phyloP scores from a whole-genome alignment of 129 eudicot species.

The Gnaphalium uliginosum region DNA sequence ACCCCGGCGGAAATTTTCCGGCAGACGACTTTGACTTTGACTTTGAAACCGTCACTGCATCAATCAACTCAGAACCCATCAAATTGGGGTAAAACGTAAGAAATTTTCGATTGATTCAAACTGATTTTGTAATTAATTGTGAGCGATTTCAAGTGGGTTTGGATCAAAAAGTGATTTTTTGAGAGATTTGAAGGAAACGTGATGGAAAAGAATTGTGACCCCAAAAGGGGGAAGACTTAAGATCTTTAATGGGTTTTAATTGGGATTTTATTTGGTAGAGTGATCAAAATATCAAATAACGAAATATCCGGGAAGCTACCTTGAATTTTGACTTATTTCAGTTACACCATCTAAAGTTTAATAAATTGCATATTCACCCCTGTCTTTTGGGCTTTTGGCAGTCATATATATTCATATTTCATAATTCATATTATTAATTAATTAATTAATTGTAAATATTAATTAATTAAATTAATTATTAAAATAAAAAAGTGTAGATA shows the following conservation, averaged over 20 bases:
- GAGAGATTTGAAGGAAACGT: conserved; percentile 28
- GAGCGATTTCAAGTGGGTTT: conserved; percentile 10
- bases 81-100: neutral
- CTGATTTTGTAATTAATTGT: neutral
- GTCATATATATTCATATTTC: too few species aligned
- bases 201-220: conserved; percentile 25
- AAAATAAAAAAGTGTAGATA: neutral
- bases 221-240: conserved; percentile 31
- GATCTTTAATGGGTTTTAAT: conserved; percentile 5
- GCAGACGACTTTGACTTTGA: conserved; percentile 29
- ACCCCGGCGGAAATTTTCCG: conserved; percentile 61
- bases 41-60: conserved; percentile 21
- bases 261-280: conserved; percentile 10
- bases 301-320: conserved; percentile 27
- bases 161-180: neutral
- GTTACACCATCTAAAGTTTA: neutral
- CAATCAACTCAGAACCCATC: conserved; percentile 40
- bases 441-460: neutral
- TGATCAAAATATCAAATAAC: neutral
- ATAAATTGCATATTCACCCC: neutral
- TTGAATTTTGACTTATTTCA: neutral
- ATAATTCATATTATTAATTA: too few species aligned
- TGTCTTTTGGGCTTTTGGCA: neutral
- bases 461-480: too few species aligned
- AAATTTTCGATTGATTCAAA: neutral